A percentile compares a stretch with the other conserved stretches of the same genome.
phyloP scores from a whole-genome alignment of 1,139 yeast genomes.

The Ogataea hybrid region DNA sequence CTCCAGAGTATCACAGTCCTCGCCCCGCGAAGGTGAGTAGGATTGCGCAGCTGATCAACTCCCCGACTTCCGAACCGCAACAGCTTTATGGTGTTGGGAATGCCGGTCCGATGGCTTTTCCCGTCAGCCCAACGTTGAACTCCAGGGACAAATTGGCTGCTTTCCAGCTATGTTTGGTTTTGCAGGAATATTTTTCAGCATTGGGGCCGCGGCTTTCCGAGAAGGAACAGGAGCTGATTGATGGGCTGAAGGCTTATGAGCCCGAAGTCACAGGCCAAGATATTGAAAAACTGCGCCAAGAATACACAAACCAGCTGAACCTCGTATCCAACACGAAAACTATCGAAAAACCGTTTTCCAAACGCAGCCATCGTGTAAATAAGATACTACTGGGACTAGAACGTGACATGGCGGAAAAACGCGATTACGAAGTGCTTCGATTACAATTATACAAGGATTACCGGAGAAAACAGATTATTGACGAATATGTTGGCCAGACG shows the following conservation, averaged over 20 bases:
- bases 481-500: conserved; percentile 26
- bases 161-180: conserved; percentile 19
- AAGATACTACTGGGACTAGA: conserved; percentile 18
- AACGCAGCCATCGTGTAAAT: conserved; percentile 8
- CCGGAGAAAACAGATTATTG: conserved; percentile 26
- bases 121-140: background rate
- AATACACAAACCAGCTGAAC: conserved; percentile 13
- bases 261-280: conserved; percentile 8
- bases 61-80: conserved; percentile 12
- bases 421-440: conserved; percentile 33
- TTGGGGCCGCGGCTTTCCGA: background rate
- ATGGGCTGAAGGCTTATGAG: background rate
- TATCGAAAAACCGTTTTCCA: conserved; percentile 13
- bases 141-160: conserved; percentile 23
- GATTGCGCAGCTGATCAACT: conserved; percentile 16
- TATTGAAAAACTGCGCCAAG: conserved; percentile 12
- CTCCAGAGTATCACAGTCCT: background rate
- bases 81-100: background rate
- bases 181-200: conserved; percentile 13
- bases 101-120: background rate
- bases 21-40: conserved; percentile 12
- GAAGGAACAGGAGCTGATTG: conserved; percentile 2
- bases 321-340: conserved; percentile 7
- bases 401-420: conserved; percentile 31
- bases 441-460: conserved; percentile 27